A percentile compares a stretch with the other conserved stretches of the same genome.
phyloP scores from a whole-genome alignment of 1,284 basidiomycete genomes.

The Wallemia ichthyophaga region DNA sequence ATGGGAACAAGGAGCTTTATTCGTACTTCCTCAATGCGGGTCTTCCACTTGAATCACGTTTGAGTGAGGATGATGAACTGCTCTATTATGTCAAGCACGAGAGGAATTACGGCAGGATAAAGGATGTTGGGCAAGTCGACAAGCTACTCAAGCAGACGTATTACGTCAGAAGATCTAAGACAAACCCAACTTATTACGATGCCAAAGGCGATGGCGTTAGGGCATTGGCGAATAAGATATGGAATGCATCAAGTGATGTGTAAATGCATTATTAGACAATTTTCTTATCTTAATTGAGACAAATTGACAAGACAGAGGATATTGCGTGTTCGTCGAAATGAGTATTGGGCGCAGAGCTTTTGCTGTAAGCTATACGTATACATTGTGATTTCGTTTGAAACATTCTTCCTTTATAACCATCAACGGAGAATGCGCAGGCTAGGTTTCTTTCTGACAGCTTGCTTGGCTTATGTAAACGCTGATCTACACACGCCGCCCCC shows the following conservation, averaged over 20 bases:
- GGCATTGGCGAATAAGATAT: neutral
- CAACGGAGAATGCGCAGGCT: too few relatives aligned
- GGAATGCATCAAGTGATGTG: too few relatives aligned
- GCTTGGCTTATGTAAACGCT: neutral
- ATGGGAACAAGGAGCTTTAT: slow-evolving; percentile 46
- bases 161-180: slow-evolving; percentile 33
- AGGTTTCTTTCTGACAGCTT: too few relatives aligned
- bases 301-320: too few relatives aligned
- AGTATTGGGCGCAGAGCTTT: too few relatives aligned
- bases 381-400: too few relatives aligned
- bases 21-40: slow-evolving; percentile 57
- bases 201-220: slow-evolving; percentile 11
- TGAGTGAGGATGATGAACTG: slow-evolving; percentile 20
- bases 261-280: too few relatives aligned
- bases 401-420: too few relatives aligned
- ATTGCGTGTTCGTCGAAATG: too few relatives aligned
- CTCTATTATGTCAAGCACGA: slow-evolving; percentile 18
- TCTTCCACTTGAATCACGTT: slow-evolving; percentile 53
- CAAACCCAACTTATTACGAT: slow-evolving; percentile 70
- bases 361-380: too few relatives aligned
- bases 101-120: slow-evolving; percentile 16
- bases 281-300: too few relatives aligned
- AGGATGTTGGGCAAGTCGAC: slow-evolving; percentile 33
- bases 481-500: neutral
- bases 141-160: slow-evolving; percentile 57